Evolutionary conservation across 2,329 filamentous ascomycete species (phyloP), one percentile per base, ranked within the genome.

Genomic region (Helotiales sp.): DNA sequence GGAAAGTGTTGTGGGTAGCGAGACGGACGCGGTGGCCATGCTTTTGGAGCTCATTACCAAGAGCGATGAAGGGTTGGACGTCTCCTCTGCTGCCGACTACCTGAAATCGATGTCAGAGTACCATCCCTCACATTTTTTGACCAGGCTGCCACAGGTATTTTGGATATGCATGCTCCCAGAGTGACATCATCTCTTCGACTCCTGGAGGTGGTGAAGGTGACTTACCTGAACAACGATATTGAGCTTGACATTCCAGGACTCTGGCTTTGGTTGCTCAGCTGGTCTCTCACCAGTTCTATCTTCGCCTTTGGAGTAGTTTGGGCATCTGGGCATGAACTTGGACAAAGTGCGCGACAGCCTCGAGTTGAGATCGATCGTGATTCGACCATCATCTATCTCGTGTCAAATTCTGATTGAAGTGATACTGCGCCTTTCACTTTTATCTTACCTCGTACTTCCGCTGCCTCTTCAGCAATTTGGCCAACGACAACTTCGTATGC

Each of bases 161-260:
- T n/a, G n/a, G n/a, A n/a, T n/a, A n/a, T n/a, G n/a, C n/a, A n/a
- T n/a, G n/a, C n/a, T n/a, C n/a, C n/a, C n/a, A n/a, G n/a, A n/a
- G n/a, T n/a, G n/a, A n/a, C n/a, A n/a, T n/a, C n/a, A n/a, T n/a
- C n/a, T n/a, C n/a, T n/a, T n/a, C n/a, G n/a, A n/a, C n/a, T n/a
- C n/a, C n/a, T n/a, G n/a, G n/a, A n/a, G n/a, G n/a, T n/a, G n/a
- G n/a, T n/a, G n/a, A n/a, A n/a, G n/a, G n/a, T n/a, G n/a, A n/a
- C n/a, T n/a, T n/a, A n/a, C n/a, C n/a, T 90, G 88, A 38, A 91
- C 84, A 30, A 89, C 87, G 38, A 90, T 77, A 69, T 90, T 89
- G 42, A 85, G 71, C 50, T 87, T 81, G 30, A 55, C 34, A n/a
- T 27, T n/a, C 47, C 53, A 54, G 13, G 34, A 34, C 10, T 19